A percentile compares a stretch with the other conserved stretches of the same genome.
Conservation (phyloP, 495 filamentous ascomycete species). For the Lepraria neglecta region DNA sequence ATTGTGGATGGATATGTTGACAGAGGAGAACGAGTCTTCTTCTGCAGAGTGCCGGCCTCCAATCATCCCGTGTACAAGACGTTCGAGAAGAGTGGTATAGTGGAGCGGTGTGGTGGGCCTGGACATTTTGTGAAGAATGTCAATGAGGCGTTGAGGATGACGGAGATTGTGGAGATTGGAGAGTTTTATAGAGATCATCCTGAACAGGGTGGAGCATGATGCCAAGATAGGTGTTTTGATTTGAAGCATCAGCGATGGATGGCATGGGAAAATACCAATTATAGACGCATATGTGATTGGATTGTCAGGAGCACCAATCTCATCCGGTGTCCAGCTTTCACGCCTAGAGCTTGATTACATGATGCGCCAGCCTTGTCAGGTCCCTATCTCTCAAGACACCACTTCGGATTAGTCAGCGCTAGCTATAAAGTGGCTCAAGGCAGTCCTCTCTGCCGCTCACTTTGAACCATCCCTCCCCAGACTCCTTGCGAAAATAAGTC, state of each 20-base stretch:
- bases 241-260: neutral
- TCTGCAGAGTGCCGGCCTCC: constrained; percentile 64
- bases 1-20: constrained; percentile 74
- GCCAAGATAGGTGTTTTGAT: neutral
- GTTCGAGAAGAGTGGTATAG: constrained; percentile 74
- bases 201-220: constrained; percentile 7
- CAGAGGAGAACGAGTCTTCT: constrained; percentile 75
- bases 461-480: too few relatives aligned
- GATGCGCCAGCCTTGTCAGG: too few relatives aligned
- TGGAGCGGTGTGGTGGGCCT: constrained; percentile 68
- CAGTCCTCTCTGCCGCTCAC: too few relatives aligned
- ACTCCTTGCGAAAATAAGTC: too few relatives aligned
- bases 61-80: constrained; percentile 61
- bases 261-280: neutral
- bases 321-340: too few relatives aligned
- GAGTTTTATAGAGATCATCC: constrained; percentile 27
- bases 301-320: too few relatives aligned
- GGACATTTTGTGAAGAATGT: constrained; percentile 75
- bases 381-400: too few relatives aligned
- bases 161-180: constrained; percentile 53
- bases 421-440: too few relatives aligned
- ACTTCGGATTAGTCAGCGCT: too few relatives aligned
- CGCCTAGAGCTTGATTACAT: too few relatives aligned
- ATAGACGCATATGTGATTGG: too few relatives aligned
- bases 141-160: constrained; percentile 72